A percentile compares a stretch with the other conserved stretches of the same genome.
These are phyloP conservation scores for Annulohypoxylon truncatum DNA, from an alignment of 2,329 filamentous ascomycete species.

Conservation along the genomic window DNA sequence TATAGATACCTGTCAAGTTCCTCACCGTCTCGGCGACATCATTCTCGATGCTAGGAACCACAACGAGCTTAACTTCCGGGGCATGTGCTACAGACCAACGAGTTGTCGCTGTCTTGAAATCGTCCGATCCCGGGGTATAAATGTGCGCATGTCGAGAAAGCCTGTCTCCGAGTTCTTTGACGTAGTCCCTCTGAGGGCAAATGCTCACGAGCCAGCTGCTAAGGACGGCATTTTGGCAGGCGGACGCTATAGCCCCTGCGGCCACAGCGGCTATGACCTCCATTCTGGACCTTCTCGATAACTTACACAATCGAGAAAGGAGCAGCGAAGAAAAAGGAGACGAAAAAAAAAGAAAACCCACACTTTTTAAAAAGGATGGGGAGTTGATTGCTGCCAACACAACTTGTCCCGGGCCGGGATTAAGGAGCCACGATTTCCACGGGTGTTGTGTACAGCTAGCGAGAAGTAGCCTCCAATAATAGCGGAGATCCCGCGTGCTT, in stretches of 20 bases:
- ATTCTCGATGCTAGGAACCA: conserved; percentile 59
- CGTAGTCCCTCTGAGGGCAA: conserved; percentile 37
- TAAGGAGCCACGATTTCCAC: not conserved
- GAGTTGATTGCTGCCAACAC: not conserved
- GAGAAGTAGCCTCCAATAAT: not conserved
- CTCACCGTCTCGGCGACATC: conserved; percentile 62
- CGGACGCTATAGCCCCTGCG: conserved; percentile 44
- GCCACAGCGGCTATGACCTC: conserved; percentile 46
- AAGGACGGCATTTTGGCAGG: conserved; percentile 36
- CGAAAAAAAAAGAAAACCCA: not conserved
- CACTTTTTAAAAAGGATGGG: not conserved
- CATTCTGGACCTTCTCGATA: conserved; percentile 18
- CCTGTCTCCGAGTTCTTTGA: conserved; percentile 44
- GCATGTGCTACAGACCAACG: conserved; percentile 60
- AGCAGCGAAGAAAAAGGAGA: not conserved
- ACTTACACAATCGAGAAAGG: not conserved
- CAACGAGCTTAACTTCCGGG: conserved; percentile 59
- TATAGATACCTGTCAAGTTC: not conserved
- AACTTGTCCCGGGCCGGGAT: not conserved
- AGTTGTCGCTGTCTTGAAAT: conserved; percentile 53
- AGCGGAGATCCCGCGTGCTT: not conserved
- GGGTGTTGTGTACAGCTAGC: not conserved
- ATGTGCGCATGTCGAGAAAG: conserved; percentile 56
- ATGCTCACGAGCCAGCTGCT: conserved; percentile 23
- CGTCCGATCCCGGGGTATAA: conserved; percentile 56